phyloP scores from a whole-genome alignment of 768 basidiomycete species.

The Dioszegia crocea region DNA sequence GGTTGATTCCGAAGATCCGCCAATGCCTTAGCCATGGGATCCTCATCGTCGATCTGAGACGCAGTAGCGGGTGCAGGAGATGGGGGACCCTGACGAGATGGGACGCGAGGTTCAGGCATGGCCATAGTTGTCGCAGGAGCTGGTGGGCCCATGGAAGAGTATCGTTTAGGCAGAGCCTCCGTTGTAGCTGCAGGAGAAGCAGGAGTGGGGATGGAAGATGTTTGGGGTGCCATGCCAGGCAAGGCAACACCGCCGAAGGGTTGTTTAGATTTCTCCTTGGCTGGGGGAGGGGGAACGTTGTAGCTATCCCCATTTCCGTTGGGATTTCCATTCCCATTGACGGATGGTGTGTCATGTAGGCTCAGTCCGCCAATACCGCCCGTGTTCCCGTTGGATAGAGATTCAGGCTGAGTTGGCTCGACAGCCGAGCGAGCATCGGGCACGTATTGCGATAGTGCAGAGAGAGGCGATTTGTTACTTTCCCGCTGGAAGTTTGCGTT shows the following conservation, averaged over 20 bases:
- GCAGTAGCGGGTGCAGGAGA: constrained; percentile 11
- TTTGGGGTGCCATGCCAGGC: constrained; percentile 34
- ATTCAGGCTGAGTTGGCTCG: background rate
- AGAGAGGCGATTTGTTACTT: constrained; percentile 54
- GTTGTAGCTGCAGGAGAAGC: constrained; percentile 9
- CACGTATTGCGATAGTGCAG: constrained; percentile 15
- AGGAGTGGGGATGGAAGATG: background rate
- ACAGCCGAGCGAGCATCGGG: background rate
- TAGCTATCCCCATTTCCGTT: background rate
- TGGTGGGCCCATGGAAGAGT: constrained; percentile 33
- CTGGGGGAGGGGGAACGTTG: constrained; percentile 1
- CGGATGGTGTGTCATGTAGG: constrained; percentile 15
- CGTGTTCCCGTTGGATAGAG: constrained; percentile 13
- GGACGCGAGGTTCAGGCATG: constrained; percentile 39
- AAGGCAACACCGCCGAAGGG: constrained; percentile 45
- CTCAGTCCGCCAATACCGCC: constrained; percentile 15
- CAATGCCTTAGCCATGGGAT: constrained; percentile 53
- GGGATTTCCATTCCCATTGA: background rate
- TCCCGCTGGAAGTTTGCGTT: constrained; percentile 51
- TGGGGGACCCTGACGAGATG: constrained; percentile 33
- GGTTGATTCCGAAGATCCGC: constrained; percentile 49
- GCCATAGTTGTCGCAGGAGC: constrained; percentile 34
- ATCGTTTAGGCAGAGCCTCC: constrained; percentile 12
- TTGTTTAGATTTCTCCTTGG: constrained; percentile 12
- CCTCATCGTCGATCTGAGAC: constrained; percentile 47